A percentile compares a stretch with the other conserved stretches of the same genome.
These are phyloP conservation scores for Anthracocystis walkeri DNA, from an alignment of 1,284 basidiomycete genomes.

Conservation along the genomic window DNA sequence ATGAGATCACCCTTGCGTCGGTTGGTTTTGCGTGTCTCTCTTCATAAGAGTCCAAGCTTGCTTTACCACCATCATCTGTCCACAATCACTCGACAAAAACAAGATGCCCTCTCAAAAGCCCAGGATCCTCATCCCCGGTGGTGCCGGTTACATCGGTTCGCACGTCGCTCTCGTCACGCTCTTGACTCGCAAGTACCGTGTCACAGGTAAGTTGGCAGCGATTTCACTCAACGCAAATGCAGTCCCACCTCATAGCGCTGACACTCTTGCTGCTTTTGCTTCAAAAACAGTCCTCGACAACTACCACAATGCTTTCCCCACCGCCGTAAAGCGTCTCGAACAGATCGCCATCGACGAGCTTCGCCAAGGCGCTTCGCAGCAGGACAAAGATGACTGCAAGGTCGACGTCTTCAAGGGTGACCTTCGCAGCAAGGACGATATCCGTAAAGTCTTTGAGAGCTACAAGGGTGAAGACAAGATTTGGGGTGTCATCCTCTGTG, in stretches of 20 bases:
- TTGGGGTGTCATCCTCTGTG: slow-evolving; percentile 96
- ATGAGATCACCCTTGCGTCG: neutral
- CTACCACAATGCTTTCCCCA: slow-evolving; percentile 87
- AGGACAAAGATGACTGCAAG: slow-evolving; percentile 78
- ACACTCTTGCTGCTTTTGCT: neutral
- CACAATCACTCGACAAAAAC: neutral
- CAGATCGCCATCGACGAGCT: slow-evolving; percentile 81
- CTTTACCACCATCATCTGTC: slow-evolving; percentile 18
- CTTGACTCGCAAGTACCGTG: slow-evolving; percentile 87
- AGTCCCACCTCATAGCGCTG: neutral
- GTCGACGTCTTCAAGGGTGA: slow-evolving; percentile 75
- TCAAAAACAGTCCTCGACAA: slow-evolving; percentile 62
- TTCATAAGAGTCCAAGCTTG: neutral
- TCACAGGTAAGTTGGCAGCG: slow-evolving; percentile 70
- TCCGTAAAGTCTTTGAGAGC: slow-evolving; percentile 58
- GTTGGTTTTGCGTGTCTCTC: neutral
- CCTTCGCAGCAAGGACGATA: slow-evolving; percentile 58
- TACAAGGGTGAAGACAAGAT: slow-evolving; percentile 72
- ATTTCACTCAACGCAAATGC: neutral
- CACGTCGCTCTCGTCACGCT: slow-evolving; percentile 89
- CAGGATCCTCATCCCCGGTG: slow-evolving; percentile 67
- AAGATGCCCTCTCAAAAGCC: slow-evolving; percentile 58
- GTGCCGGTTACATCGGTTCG: slow-evolving; percentile 76
- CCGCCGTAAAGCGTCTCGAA: slow-evolving; percentile 79
- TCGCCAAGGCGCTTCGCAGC: slow-evolving; percentile 76